Base-by-base conservation (phyloP, 306 rosid species). In the Cicer arietinum region DNA sequence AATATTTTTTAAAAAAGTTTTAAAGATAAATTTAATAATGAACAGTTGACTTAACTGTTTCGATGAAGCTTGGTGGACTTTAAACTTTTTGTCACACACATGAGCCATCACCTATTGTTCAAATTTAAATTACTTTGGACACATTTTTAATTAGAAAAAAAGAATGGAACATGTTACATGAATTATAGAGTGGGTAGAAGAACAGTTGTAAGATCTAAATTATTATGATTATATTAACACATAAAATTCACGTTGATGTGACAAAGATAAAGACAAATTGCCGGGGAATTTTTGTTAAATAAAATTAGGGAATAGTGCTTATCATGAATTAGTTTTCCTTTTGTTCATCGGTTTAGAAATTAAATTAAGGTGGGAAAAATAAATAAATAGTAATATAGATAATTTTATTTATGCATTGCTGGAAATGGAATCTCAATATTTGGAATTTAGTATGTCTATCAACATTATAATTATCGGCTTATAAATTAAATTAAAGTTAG, bases 161-260 rank as follows among this genome's bases (percentile, higher is more conserved):
- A 69, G n/a, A 67, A 40, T 22, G 17, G 17, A 71, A 70, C 56
- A 46, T 45, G 69, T 40, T 58, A 12, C 71, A 46, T 67, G 75
- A 43, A 76, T 74, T 65, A 79, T 71, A 67, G 71, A 77, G 80
- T 67, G 16, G 79, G 77, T 62, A 14, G 51, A 42, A 7, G 43
- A 73, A 25, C n/a, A 62, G 73, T 42, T 71, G 78, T 61, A n/a
- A 67, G 45, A 13, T 74, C 75, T 4, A 30, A 48, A 61, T 80
- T 63, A 62, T 77, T 35, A 7, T 51, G 20, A 60, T 52, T 45
- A 71, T 67, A 71, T 67, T 52, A 51, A 41, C 47, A 52, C 58
- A 51, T 52, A 75, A 65, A 69, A 39, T 35, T 43, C n/a, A 57
- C 0, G 13, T 17, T 44, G 30, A 67, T 54, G 77, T 54, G 79